phyloP scores from a whole-genome alignment of 371 early-diverging fungal genomes.

The Rhizopus sp. region DNA sequence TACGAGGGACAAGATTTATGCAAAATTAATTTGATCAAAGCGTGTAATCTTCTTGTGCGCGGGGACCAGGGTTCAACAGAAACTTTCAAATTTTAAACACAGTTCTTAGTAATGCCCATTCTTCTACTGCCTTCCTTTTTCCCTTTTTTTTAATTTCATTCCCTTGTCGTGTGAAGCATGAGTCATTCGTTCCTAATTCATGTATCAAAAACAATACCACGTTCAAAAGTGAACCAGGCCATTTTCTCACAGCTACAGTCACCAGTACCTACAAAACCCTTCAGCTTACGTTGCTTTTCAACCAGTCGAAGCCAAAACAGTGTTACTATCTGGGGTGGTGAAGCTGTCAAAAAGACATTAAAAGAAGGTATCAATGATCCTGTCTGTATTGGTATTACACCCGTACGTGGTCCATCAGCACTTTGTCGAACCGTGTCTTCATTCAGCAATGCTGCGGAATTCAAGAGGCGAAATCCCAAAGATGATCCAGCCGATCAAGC shows the following conservation, averaged over 20 bases:
- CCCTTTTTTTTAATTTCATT: background rate
- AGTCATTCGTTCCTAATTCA: slow-evolving; percentile 46
- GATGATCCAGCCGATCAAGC: slow-evolving; percentile 30
- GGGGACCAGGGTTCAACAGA: background rate
- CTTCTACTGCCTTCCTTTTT: slow-evolving; percentile 5
- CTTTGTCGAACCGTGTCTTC: slow-evolving; percentile 32
- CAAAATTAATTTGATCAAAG: too few species aligned
- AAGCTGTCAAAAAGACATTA: slow-evolving; percentile 28
- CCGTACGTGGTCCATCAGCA: slow-evolving; percentile 33
- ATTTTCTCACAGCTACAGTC: slow-evolving; percentile 40
- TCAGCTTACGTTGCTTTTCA: slow-evolving; percentile 32
- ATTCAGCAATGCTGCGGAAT: slow-evolving; percentile 11
- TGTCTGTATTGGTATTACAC: slow-evolving; percentile 37
- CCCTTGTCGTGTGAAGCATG: slow-evolving; percentile 15
- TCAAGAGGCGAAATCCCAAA: slow-evolving; percentile 41
- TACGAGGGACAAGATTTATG: too few species aligned
- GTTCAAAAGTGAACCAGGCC: slow-evolving; percentile 42
- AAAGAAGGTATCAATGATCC: slow-evolving; percentile 21
- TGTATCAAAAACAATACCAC: slow-evolving; percentile 54
- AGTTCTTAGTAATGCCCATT: background rate
- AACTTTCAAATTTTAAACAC: slow-evolving; percentile 1
- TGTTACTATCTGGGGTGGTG: slow-evolving; percentile 45
- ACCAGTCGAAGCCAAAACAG: slow-evolving; percentile 28
- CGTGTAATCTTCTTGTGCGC: too few species aligned
- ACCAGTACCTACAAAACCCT: slow-evolving; percentile 15